Evolutionary conservation across 495 filamentous ascomycete species (phyloP).

Genomic region (Parmelia sp.): DNA sequence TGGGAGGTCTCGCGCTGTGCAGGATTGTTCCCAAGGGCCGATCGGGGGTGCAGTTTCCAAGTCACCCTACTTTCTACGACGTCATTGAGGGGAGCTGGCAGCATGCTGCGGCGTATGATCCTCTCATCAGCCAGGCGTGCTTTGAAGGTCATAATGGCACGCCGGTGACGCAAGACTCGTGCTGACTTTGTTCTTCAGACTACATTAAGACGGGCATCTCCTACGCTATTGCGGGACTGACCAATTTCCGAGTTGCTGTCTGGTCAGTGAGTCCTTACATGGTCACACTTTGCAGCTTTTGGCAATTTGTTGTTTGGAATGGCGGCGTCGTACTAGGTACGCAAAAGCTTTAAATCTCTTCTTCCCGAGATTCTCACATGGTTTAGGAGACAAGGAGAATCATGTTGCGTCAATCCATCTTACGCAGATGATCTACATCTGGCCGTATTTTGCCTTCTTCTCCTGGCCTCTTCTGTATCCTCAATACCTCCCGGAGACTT

Average conservation of each 20-base stretch:
- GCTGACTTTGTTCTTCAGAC: conserved; percentile 42
- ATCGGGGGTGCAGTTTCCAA: conserved; percentile 18
- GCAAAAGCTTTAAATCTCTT: conserved; percentile 10
- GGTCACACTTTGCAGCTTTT: conserved; percentile 61
- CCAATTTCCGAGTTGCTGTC: conserved; percentile 43
- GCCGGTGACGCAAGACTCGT: not conserved
- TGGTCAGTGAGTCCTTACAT: conserved; percentile 59
- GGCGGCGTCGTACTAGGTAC: conserved; percentile 83
- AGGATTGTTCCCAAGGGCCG: conserved; percentile 31
- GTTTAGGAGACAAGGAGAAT: conserved; percentile 79
- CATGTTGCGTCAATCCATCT: conserved; percentile 84
- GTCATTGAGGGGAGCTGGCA: conserved; percentile 29
- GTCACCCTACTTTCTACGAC: conserved; percentile 3
- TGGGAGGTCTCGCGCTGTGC: conserved; percentile 68
- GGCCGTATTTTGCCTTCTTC: conserved; percentile 83
- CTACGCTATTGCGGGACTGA: conserved; percentile 49
- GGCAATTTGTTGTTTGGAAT: conserved; percentile 74
- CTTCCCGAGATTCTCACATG: conserved; percentile 16
- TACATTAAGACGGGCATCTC: conserved; percentile 55
- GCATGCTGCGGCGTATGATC: conserved; percentile 52
- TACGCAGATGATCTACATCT: conserved; percentile 91
- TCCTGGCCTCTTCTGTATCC: conserved; percentile 69
- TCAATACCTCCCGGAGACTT: conserved; percentile 37
- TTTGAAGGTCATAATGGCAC: conserved; percentile 45
- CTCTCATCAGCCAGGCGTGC: conserved; percentile 46